These are phyloP conservation scores for Aspergillus biplanus DNA, from an alignment of 495 filamentous ascomycete genomes.

Conservation along the genomic window DNA sequence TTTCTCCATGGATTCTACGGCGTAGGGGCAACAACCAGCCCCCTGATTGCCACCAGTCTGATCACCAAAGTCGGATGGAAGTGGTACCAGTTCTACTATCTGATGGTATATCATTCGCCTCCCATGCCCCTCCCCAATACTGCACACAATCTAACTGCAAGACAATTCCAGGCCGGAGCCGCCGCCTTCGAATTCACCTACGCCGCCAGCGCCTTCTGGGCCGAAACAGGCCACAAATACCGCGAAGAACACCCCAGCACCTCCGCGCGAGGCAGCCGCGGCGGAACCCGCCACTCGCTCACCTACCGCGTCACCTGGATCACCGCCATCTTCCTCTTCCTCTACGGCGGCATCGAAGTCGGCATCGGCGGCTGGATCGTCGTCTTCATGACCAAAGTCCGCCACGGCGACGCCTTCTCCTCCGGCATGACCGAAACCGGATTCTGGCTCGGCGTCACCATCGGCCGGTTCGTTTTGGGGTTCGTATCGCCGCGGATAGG, in stretches of 20 bases:
- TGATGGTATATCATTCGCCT: constrained; percentile 43
- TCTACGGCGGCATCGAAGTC: constrained; percentile 79
- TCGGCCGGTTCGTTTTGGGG: constrained; percentile 58
- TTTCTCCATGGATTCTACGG: constrained; percentile 62
- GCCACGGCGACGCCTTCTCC: constrained; percentile 52
- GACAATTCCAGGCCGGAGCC: constrained; percentile 54
- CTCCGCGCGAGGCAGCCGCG: constrained; percentile 36
- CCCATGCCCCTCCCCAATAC: neutral
- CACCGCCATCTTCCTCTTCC: constrained; percentile 67
- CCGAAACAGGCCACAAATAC: constrained; percentile 34
- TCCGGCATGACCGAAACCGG: constrained; percentile 60
- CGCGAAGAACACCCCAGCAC: constrained; percentile 31
- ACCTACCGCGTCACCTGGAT: constrained; percentile 69
- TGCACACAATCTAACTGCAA: neutral
- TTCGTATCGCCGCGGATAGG: constrained; percentile 61
- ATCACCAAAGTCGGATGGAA: constrained; percentile 50
- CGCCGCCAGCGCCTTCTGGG: constrained; percentile 64
- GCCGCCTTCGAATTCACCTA: constrained; percentile 58
- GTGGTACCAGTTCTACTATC: constrained; percentile 63
- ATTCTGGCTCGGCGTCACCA: constrained; percentile 63
- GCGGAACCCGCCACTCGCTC: constrained; percentile 55
- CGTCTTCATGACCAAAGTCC: constrained; percentile 58
- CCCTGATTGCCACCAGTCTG: constrained; percentile 59
- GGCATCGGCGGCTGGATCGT: constrained; percentile 72
- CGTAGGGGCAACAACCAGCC: constrained; percentile 56